Base-by-base conservation (phyloP, 192 early-diverging fungal species). In the Ambispora gerdemannii region DNA sequence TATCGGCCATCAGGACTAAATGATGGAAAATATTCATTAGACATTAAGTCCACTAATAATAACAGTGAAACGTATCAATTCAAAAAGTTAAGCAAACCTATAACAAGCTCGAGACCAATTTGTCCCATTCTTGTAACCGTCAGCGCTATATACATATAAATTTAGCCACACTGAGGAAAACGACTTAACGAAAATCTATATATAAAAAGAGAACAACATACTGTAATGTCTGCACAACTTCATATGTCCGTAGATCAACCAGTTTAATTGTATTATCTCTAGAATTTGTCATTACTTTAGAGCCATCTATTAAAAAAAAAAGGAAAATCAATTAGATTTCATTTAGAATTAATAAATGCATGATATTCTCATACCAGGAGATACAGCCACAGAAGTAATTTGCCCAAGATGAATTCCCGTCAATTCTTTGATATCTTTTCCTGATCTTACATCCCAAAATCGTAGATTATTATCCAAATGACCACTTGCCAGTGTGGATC, bases 391-490 rank as follows among this genome's bases (percentile, higher is more conserved):
- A 3, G 91, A 89, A 19, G 95, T 96, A 65, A 98, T 88, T 80
- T 94, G 94, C 20, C 90, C 91, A 55, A 79, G 80, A 84, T 98
- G 97, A 20, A 95, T 73, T 3, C 93, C 84, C 8, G 87, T 85
- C n/a, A 96, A 78, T 72, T 98, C 95, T 61, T 85, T 87, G 32
- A 97, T 81, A 33, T 88, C 85, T 62, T 89, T 89, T 7, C 92
- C 94, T 0, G 88, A 83, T 31, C 85, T 79, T 20, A 89, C 86
- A 79, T 98, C 95, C 95, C 95, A 98, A 10, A 97, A 76, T 27
- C 95, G 86, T 58, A 98, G 70, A 70, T 88, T 95, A 72, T 92
- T 93, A 79, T 98, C 95, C 66, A 98, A 77, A 78, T 98, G 97
- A 11, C 94, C 97, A 67, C 91, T 95, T 19, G 89, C 90, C 55